phyloP scores from a whole-genome alignment of 257 asterid genomes.

The Dorcoceras hygrometricum region DNA sequence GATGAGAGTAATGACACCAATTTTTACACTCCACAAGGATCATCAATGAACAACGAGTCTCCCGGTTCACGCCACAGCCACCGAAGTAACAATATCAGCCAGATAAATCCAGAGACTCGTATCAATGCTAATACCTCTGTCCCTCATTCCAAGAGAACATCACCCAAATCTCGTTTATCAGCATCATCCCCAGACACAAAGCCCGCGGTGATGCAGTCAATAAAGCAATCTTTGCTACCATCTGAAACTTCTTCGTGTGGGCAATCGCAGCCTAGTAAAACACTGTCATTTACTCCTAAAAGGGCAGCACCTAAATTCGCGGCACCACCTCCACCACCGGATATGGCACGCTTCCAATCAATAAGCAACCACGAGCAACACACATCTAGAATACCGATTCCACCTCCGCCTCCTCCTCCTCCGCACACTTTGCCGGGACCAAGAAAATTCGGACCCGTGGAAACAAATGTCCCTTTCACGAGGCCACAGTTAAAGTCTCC shows the following conservation, averaged over 20 bases:
- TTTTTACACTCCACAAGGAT: conserved; percentile 90
- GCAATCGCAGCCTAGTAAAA: conserved; percentile 30
- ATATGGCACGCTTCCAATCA: conserved; percentile 58
- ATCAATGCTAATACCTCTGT: conserved; percentile 26
- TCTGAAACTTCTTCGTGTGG: conserved; percentile 27
- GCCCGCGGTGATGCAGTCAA: conserved; percentile 67
- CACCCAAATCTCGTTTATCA: conserved; percentile 74
- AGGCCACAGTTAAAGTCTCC: conserved; percentile 36
- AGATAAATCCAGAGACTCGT: conserved; percentile 28
- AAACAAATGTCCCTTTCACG: conserved; percentile 26
- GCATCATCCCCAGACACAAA: conserved; percentile 54
- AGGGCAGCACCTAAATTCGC: conserved; percentile 54
- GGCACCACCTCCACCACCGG: conserved; percentile 84
- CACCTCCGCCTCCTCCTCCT: conserved; percentile 47
- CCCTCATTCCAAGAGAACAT: conserved; percentile 76
- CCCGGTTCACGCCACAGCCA: conserved; percentile 44
- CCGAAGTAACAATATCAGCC: conserved; percentile 30
- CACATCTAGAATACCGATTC: conserved; percentile 30
- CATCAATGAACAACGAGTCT: conserved; percentile 66
- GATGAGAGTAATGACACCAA: conserved; percentile 76
- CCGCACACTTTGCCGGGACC: conserved; percentile 32
- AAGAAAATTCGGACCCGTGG: conserved; percentile 30
- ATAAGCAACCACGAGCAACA: conserved; percentile 49
- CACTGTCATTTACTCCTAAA: conserved; percentile 48
- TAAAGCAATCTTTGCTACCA: conserved; percentile 51